Evolutionary conservation across 768 basidiomycete species (phyloP), one percentile per base, ranked within the genome.

Genomic region (Dacryopinax primogenitus): DNA sequence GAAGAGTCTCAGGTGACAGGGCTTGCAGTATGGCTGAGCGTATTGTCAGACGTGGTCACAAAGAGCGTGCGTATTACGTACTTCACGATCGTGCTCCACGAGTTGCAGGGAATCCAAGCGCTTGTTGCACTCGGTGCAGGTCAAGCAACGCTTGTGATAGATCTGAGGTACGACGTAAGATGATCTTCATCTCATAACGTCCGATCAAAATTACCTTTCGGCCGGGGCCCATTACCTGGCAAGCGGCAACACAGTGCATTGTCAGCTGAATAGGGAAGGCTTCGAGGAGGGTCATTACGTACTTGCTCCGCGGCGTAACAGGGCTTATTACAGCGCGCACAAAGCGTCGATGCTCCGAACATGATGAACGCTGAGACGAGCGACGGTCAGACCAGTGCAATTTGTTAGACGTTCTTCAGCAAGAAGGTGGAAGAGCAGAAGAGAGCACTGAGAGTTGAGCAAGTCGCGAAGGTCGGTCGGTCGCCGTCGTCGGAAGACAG

Each of bases 261-360:
- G 61, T 64, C 61, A 63, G 41, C 36, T 61, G 33, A 33, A 33
- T 21, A 21, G 44, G 34, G 63, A 15, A 36, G 68, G 15, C 12
- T 21, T 35, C 16, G 9, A 35, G 62, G 63, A 45, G 15, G 32
- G 34, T 12, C 26, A 3, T 15, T 0, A 73, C 79, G 68, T 67
- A 86, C 88, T 82, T 93, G 90, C 74, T 94, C 91, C 63, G 90
- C 91, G 67, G 87, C 87, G 75, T 94, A 94, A 33, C 93, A 92
- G 0, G 81, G 74, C 74, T 86, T 90, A 66, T 74, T 75, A 75
- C 90, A 93, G 71, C 83, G 76, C 16, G 90, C 87, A 72, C 90
- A 93, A 63, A 78, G 75, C 32, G 87, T 82, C 2, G 84, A 83
- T 47, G 84, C 86, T 67, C 85, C 84, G 71, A 86, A 90, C 51